Percentiles rank a stretch among this genome's conserved stretches.
These are phyloP conservation scores for Dalechampia spathulata DNA, from an alignment of 441 rosid genomes.

Conservation along the genomic window DNA sequence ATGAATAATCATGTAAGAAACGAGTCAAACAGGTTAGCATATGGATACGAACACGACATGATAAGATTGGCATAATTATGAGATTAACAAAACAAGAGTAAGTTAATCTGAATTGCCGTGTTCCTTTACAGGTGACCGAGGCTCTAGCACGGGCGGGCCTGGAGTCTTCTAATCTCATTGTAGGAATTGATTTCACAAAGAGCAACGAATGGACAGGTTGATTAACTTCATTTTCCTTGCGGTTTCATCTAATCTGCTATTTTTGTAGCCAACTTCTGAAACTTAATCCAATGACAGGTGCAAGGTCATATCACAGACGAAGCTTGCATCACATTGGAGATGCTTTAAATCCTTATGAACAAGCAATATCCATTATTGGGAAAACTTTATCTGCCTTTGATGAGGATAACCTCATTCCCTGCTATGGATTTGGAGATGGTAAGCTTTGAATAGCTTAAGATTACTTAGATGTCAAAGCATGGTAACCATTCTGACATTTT, in stretches of 20 bases:
- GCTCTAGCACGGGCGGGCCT: constrained; percentile 80
- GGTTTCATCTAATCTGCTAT: not conserved
- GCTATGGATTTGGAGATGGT: constrained; percentile 87
- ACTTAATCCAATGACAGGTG: constrained; percentile 31
- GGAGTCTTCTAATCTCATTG: constrained; percentile 91
- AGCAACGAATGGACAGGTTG: constrained; percentile 96
- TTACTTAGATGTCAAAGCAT: not conserved
- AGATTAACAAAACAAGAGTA: too few species aligned
- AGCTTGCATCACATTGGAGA: constrained; percentile 65
- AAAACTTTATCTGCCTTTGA: constrained; percentile 64
- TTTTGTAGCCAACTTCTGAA: constrained; percentile 8
- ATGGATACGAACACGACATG: too few species aligned
- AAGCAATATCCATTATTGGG: constrained; percentile 76
- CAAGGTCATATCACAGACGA: constrained; percentile 48
- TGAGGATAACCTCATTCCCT: constrained; percentile 79
- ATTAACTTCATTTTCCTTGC: constrained; percentile 5
- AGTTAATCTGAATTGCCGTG: not conserved
- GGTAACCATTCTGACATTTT: not conserved
- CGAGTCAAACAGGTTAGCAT: too few species aligned
- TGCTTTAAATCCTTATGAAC: constrained; percentile 61
- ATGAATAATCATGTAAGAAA: too few species aligned
- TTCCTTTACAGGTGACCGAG: constrained; percentile 53
- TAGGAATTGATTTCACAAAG: constrained; percentile 91
- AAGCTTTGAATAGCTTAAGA: constrained; percentile 19
- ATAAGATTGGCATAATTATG: too few species aligned